phyloP scores from a whole-genome alignment of 306 rosid genomes.

The Vigna radiata region DNA sequence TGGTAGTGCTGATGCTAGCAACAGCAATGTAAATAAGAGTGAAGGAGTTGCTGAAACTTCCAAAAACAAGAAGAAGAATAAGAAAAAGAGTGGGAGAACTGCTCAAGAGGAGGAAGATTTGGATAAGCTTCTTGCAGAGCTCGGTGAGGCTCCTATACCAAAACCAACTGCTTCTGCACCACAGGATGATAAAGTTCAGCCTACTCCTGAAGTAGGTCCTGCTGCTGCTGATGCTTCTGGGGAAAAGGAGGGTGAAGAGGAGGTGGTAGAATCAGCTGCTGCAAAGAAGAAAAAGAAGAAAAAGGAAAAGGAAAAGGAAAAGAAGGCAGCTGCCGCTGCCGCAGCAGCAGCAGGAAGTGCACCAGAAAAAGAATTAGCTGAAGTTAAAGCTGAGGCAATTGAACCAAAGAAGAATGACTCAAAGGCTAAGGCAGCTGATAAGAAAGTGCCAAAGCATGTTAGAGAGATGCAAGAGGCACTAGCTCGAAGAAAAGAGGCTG shows the following conservation, averaged over 20 bases:
- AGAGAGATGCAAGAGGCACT: constrained; percentile 98
- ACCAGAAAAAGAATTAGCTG: constrained; percentile 53
- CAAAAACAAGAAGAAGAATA: constrained; percentile 91
- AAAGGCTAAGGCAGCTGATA: constrained; percentile 77
- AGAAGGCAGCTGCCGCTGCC: constrained; percentile 74
- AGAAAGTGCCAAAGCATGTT: constrained; percentile 97
- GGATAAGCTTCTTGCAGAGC: constrained; percentile 93
- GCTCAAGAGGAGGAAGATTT: constrained; percentile 98
- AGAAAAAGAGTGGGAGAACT: constrained; percentile 94
- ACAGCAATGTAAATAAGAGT: constrained; percentile 52
- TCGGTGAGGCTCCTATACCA: constrained; percentile 63
- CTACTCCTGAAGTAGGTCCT: constrained; percentile 57
- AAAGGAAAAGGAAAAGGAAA: constrained; percentile 73
- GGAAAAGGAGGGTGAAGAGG: constrained; percentile 86
- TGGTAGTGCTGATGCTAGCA: constrained; percentile 47
- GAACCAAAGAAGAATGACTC: constrained; percentile 76
- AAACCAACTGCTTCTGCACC: constrained; percentile 55
- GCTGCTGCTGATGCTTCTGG: constrained; percentile 52
- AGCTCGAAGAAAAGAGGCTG: constrained; percentile 86
- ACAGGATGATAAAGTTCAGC: constrained; percentile 64
- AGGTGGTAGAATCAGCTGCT: constrained; percentile 85
- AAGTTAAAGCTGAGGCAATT: constrained; percentile 50
- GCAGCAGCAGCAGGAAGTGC: constrained; percentile 61
- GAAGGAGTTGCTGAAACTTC: constrained; percentile 69
- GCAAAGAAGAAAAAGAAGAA: constrained; percentile 97